Percentiles rank a stretch among this genome's conserved stretches.
Conservation (phyloP, 1,284 basidiomycete genomes). For the Ganoderma resinaceum region DNA sequence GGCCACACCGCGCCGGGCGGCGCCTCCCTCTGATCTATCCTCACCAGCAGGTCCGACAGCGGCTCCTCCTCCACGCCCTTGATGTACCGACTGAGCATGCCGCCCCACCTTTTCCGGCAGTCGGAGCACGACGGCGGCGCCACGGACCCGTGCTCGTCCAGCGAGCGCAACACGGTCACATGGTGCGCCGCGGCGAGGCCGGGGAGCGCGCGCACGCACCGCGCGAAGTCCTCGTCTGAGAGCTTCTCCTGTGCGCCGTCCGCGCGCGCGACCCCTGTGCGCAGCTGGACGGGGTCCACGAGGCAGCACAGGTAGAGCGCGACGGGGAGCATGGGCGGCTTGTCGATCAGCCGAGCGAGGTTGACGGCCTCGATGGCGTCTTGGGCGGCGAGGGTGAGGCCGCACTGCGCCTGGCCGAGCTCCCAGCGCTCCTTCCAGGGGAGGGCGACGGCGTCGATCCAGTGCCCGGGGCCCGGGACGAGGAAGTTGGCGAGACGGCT, state of each 20-base stretch:
- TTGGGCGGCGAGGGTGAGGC: not conserved
- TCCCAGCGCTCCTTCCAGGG: conserved; percentile 6
- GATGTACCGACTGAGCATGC: not conserved
- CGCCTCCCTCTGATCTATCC: not conserved
- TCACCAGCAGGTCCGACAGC: not conserved
- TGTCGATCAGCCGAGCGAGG: not conserved
- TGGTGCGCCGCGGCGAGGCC: not conserved
- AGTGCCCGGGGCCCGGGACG: not conserved
- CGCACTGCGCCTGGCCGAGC: not conserved
- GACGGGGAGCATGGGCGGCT: conserved; percentile 3
- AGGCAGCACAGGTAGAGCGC: conserved; percentile 14
- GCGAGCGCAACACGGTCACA: not conserved
- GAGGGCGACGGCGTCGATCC: conserved; percentile 1
- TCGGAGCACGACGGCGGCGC: not conserved
- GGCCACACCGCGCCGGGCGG: not conserved
- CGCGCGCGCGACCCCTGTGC: not conserved
- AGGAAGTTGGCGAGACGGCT: conserved; percentile 8
- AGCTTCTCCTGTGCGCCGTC: conserved; percentile 4
- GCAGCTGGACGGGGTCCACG: not conserved
- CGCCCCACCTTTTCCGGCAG: not conserved
- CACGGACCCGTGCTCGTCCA: not conserved
- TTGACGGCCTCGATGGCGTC: conserved; percentile 6
- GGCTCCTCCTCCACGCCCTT: not conserved
- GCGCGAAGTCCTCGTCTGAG: not conserved
- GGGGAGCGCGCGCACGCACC: not conserved